Evolutionary conservation across 805 yeast genomes (phyloP).

Genomic region (Ascoidea tarda): DNA sequence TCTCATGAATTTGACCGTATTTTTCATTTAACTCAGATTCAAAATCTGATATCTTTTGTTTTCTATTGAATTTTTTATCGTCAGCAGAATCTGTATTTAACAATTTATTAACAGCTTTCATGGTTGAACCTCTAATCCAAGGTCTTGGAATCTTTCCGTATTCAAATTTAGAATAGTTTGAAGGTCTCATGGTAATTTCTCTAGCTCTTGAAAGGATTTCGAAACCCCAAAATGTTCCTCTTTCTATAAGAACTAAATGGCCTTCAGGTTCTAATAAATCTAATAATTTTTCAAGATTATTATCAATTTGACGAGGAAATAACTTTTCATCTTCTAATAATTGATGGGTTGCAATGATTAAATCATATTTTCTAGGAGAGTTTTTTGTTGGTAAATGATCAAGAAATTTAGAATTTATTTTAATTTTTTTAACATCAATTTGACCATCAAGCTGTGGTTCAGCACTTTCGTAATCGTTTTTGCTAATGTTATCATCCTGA

Average conservation of each 20-base stretch:
- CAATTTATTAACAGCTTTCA: conserved; percentile 13
- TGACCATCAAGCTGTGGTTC: conserved; percentile 28
- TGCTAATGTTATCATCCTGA: conserved; percentile 8
- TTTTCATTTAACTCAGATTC: conserved; percentile 3
- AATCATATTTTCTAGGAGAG: conserved; percentile 44
- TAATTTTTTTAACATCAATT: conserved; percentile 42
- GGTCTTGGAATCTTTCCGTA: conserved; percentile 58
- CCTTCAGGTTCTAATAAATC: conserved; percentile 65
- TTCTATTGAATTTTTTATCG: conserved; percentile 2
- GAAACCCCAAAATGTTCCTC: conserved; percentile 85
- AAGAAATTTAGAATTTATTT: conserved; percentile 39
- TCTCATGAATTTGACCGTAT: conserved; percentile 11
- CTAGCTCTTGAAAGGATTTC: conserved; percentile 85
- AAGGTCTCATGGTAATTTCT: conserved; percentile 83
- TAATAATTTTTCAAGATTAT: conserved; percentile 42
- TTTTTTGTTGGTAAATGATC: conserved; percentile 30
- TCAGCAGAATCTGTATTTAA: conserved; percentile 4
- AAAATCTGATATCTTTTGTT: conserved; percentile 3
- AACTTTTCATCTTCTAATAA: conserved; percentile 41
- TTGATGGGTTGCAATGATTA: conserved; percentile 76
- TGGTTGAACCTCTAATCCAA: conserved; percentile 36
- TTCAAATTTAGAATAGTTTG: conserved; percentile 33
- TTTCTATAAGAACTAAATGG: conserved; percentile 61
- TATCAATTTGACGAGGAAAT: conserved; percentile 66
- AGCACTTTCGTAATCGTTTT: conserved; percentile 13